phyloP scores from a whole-genome alignment of 1,284 basidiomycete genomes.

The Chondrostereum purpureum region DNA sequence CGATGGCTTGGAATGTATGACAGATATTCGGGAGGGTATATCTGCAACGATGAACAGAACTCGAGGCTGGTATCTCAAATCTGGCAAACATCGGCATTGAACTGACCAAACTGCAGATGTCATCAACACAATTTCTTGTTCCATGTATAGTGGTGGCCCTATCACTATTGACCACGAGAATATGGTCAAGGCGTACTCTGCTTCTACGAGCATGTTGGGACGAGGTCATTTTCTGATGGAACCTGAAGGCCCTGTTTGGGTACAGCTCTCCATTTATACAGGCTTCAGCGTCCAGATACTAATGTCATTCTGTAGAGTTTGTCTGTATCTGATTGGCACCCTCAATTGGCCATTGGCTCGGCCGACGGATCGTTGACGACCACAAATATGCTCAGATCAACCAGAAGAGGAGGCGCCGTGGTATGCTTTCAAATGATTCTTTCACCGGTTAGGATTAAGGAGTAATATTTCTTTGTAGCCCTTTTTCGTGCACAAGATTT shows the following conservation, averaged over 20 bases:
- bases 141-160: conserved; percentile 56
- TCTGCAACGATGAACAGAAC: conserved; percentile 68
- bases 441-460: background rate
- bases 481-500: conserved; percentile 73
- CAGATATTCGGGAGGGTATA: conserved; percentile 64
- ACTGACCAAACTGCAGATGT: conserved; percentile 44
- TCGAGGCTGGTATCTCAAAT: conserved; percentile 41
- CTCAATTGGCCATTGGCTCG: conserved; percentile 73
- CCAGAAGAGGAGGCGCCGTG: conserved; percentile 59
- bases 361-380: conserved; percentile 77
- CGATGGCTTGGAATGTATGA: conserved; percentile 68
- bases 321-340: conserved; percentile 77
- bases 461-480: conserved; percentile 40
- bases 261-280: conserved; percentile 26
- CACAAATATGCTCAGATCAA: conserved; percentile 64
- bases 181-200: conserved; percentile 64
- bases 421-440: conserved; percentile 33
- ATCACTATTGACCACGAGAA: conserved; percentile 76
- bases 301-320: conserved; percentile 49
- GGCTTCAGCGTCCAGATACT: background rate
- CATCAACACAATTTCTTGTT: conserved; percentile 59
- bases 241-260: conserved; percentile 76
- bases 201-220: conserved; percentile 67
- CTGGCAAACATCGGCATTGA: background rate
- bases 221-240: conserved; percentile 68